These are phyloP conservation scores for Ophiosphaerella herpotricha DNA, from an alignment of 2,329 filamentous ascomycete genomes.

Conservation along the genomic window DNA sequence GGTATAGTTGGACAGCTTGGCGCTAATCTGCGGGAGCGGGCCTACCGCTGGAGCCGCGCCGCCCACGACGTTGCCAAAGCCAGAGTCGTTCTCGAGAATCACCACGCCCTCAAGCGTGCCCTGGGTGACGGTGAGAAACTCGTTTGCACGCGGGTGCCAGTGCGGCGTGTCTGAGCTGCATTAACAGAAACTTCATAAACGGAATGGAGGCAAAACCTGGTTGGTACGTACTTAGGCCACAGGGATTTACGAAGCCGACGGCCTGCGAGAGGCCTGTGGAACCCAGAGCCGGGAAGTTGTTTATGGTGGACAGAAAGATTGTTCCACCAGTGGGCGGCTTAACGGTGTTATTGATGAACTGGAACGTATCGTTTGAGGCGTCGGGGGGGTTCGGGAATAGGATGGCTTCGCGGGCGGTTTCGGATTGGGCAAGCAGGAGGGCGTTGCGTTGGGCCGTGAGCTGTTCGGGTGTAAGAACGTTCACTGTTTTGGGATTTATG, in stretches of 20 bases:
- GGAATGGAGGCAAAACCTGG: no score
- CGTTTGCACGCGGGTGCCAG: constrained; percentile 48
- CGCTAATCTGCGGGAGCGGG: constrained; percentile 36
- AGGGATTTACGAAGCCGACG: constrained; percentile 57
- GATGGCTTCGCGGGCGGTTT: constrained; percentile 20
- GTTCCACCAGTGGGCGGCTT: constrained; percentile 50
- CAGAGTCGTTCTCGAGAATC: constrained; percentile 44
- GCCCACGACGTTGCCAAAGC: constrained; percentile 22
- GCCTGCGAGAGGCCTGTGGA: constrained; percentile 58
- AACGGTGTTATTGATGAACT: constrained; percentile 41
- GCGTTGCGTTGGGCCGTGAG: constrained; percentile 17
- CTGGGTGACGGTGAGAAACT: constrained; percentile 46
- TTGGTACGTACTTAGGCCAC: constrained; percentile 52
- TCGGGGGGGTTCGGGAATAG: constrained; percentile 23
- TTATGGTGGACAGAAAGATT: constrained; percentile 59
- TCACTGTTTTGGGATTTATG: constrained; percentile 21
- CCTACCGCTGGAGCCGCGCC: constrained; percentile 18
- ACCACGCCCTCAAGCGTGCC: constrained; percentile 44
- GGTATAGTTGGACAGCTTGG: constrained; percentile 43
- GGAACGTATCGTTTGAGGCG: constrained; percentile 24
- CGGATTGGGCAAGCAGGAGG: constrained; percentile 20
- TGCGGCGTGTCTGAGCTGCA: constrained; percentile 30
- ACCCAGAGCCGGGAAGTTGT: constrained; percentile 62
- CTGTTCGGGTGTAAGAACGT: constrained; percentile 17
- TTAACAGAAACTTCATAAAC: no score